phyloP scores from a whole-genome alignment of 345 rosid genomes.

The Euphorbia tirucalli region DNA sequence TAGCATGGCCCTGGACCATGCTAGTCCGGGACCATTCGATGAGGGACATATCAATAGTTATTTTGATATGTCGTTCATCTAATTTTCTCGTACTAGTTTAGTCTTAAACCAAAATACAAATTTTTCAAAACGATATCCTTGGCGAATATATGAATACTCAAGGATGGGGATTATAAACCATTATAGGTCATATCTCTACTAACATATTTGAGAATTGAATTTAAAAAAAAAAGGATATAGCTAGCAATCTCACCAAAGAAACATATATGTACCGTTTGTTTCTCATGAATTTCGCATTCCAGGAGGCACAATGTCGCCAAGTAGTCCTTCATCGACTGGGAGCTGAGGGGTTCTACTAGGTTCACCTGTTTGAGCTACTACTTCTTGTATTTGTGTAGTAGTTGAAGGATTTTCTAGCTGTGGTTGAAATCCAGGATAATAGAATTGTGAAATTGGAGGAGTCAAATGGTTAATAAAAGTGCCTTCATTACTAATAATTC shows the following conservation, averaged over 20 bases:
- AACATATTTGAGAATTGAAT: too few relatives aligned
- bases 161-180: too few relatives aligned
- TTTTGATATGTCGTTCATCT: too few relatives aligned
- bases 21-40: too few relatives aligned
- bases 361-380: constrained; percentile 25
- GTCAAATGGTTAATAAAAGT: constrained; percentile 39
- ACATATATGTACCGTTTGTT: constrained; percentile 25
- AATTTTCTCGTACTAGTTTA: too few relatives aligned
- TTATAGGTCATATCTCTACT: too few relatives aligned
- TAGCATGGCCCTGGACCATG: too few relatives aligned
- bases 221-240: too few relatives aligned
- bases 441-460: constrained; percentile 51
- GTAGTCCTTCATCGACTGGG: constrained; percentile 65
- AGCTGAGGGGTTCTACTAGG: constrained; percentile 17
- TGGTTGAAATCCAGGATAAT: constrained; percentile 43
- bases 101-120: too few relatives aligned
- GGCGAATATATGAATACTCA: too few relatives aligned
- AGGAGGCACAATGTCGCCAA: constrained; percentile 83
- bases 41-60: too few relatives aligned
- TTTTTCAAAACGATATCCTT: too few relatives aligned
- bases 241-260: not conserved
- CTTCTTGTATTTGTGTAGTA: constrained; percentile 23
- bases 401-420: constrained; percentile 37
- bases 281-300: constrained; percentile 63
- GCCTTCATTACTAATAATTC: constrained; percentile 55